A percentile compares a stretch with the other conserved stretches of the same genome.
These are phyloP conservation scores for Solanum arcanum DNA, from an alignment of 257 asterid species.

Conservation along the genomic window DNA sequence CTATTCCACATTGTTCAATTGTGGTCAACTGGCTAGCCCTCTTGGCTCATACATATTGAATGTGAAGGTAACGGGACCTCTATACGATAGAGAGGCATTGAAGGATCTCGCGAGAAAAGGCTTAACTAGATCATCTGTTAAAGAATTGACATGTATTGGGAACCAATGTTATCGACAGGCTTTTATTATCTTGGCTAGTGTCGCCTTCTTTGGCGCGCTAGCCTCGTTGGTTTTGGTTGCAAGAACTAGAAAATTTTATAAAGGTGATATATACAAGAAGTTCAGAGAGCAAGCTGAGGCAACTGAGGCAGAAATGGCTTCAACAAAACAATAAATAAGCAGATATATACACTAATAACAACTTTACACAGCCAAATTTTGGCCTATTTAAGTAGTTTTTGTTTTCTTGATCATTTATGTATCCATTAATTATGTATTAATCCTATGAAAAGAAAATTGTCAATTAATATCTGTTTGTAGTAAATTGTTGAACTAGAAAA, in stretches of 20 bases:
- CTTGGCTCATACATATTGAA: constrained; percentile 61
- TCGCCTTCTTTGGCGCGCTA: constrained; percentile 50
- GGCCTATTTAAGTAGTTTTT: not conserved
- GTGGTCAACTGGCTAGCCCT: constrained; percentile 76
- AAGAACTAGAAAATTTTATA: constrained; percentile 50
- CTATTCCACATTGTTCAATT: constrained; percentile 62
- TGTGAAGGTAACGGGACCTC: constrained; percentile 49
- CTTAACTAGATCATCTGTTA: constrained; percentile 34
- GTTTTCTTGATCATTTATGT: not conserved
- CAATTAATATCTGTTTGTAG: not conserved
- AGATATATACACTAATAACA: not conserved
- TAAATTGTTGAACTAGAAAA: not conserved
- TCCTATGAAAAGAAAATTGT: not conserved
- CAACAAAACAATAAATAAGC: not conserved
- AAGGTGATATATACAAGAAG: constrained; percentile 61
- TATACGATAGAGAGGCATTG: constrained; percentile 59
- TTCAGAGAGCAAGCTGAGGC: constrained; percentile 37
- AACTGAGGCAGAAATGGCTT: constrained; percentile 11
- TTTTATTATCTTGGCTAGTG: constrained; percentile 35
- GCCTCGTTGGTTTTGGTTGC: constrained; percentile 45
- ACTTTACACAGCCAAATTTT: not conserved
- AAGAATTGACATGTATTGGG: constrained; percentile 55
- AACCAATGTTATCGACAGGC: constrained; percentile 36
- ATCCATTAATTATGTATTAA: not conserved
- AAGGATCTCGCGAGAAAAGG: constrained; percentile 41